phyloP scores from a whole-genome alignment of 768 basidiomycete species.

The Phanerochaete sordida region DNA sequence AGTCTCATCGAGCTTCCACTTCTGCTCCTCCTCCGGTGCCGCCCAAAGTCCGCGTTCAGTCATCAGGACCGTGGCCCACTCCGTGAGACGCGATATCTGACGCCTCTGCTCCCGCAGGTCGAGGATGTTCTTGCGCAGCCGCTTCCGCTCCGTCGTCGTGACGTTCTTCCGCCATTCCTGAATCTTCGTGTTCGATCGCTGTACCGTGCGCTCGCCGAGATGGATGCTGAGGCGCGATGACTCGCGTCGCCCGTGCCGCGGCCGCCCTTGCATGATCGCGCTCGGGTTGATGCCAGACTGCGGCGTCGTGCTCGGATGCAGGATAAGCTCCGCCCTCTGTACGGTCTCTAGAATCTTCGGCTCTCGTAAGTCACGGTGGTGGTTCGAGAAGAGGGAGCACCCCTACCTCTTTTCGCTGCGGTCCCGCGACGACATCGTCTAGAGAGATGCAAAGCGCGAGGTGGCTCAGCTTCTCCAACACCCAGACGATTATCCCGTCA shows the following conservation, averaged over 20 bases:
- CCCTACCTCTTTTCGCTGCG: slow-evolving; percentile 73
- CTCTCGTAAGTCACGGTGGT: not conserved
- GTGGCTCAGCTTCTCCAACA: slow-evolving; percentile 69
- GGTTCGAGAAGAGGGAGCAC: not conserved
- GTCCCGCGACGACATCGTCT: slow-evolving; percentile 54
- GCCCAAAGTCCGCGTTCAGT: slow-evolving; percentile 87
- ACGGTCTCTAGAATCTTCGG: slow-evolving; percentile 56
- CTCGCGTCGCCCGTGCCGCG: slow-evolving; percentile 47
- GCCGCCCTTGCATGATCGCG: slow-evolving; percentile 49
- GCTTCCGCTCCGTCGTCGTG: slow-evolving; percentile 63
- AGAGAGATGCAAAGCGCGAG: slow-evolving; percentile 65
- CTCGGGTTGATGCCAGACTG: slow-evolving; percentile 50
- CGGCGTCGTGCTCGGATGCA: slow-evolving; percentile 43
- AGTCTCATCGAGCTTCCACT: slow-evolving; percentile 87
- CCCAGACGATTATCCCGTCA: slow-evolving; percentile 43
- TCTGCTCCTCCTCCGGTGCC: slow-evolving; percentile 37
- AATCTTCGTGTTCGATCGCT: slow-evolving; percentile 60
- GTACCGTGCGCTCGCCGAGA: slow-evolving; percentile 56
- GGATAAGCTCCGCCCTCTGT: slow-evolving; percentile 47
- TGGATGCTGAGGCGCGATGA: slow-evolving; percentile 61
- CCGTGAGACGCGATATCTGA: slow-evolving; percentile 56
- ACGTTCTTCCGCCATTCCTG: slow-evolving; percentile 74
- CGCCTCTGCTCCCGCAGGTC: slow-evolving; percentile 80
- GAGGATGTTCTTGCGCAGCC: slow-evolving; percentile 65
- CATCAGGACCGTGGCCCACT: slow-evolving; percentile 58